Conservation (phyloP, 2,329 filamentous ascomycete genomes). For the Pestalotiopsis sp. region DNA sequence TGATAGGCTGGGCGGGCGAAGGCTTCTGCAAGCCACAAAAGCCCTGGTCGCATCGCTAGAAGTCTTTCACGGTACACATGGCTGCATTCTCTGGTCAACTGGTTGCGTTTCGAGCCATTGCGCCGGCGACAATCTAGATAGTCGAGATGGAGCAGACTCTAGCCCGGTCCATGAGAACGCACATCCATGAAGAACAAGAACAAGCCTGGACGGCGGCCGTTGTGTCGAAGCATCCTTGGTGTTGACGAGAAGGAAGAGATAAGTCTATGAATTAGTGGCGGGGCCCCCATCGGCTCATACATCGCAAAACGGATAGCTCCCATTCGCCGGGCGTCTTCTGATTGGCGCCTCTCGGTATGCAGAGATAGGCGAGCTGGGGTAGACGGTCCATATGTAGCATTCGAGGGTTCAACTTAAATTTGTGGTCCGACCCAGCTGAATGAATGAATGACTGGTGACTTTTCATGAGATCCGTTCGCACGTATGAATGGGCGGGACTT, state of each 20-base stretch:
- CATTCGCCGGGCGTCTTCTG: background rate
- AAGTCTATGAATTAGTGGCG: background rate
- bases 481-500: background rate
- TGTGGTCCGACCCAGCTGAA: background rate
- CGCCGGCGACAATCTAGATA: background rate
- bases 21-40: background rate
- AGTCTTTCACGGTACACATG: background rate
- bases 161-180: background rate
- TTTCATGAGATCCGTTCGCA: background rate
- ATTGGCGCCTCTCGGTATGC: background rate
- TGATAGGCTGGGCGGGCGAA: background rate
- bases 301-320: conserved; percentile 6
- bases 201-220: background rate
- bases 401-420: background rate
- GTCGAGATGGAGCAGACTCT: background rate
- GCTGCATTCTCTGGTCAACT: background rate
- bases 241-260: background rate
- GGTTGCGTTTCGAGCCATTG: background rate
- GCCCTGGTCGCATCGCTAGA: background rate
- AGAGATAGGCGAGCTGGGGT: background rate
- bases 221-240: background rate
- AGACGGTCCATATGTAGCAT: background rate
- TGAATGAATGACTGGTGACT: background rate
- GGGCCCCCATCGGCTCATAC: conserved; percentile 1
- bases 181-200: background rate